Conservation (phyloP, 495 filamentous ascomycete species). For the Talaromyces liani region DNA sequence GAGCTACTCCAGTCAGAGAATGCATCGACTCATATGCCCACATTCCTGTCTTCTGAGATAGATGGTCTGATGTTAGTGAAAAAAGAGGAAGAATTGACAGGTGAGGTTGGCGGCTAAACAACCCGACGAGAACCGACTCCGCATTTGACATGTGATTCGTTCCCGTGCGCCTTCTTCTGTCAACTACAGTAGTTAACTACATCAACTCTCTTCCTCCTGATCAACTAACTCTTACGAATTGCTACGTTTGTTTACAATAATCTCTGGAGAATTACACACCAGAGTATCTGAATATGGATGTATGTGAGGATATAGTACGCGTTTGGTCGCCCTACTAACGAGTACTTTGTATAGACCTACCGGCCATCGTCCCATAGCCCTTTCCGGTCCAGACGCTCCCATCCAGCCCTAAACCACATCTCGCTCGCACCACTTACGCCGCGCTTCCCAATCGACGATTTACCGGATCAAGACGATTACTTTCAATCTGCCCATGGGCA, state of each 20-base stretch:
- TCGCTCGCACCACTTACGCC: slow-evolving; percentile 61
- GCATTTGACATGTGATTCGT: slow-evolving; percentile 8
- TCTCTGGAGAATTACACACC: too few species aligned
- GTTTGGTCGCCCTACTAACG: not conserved
- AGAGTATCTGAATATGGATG: not conserved
- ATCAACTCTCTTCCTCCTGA: not conserved
- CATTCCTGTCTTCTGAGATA: too few species aligned
- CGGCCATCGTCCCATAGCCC: slow-evolving; percentile 16
- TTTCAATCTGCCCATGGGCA: not conserved
- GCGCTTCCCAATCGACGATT: slow-evolving; percentile 51
- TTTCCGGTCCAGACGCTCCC: slow-evolving; percentile 38
- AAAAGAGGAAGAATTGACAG: not conserved
- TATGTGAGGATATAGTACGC: not conserved
- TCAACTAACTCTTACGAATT: too few species aligned
- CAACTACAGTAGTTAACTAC: not conserved
- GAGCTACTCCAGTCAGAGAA: not conserved
- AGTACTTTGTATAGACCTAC: not conserved
- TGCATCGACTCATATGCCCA: not conserved
- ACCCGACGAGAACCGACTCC: slow-evolving; percentile 1
- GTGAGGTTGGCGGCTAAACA: not conserved
- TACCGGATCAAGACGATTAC: slow-evolving; percentile 3
- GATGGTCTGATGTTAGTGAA: too few species aligned
- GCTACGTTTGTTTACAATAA: too few species aligned
- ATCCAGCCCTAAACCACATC: slow-evolving; percentile 38
- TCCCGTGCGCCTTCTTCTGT: not conserved